A percentile compares a stretch with the other conserved stretches of the same genome.
Evolutionary conservation across 305 asterid species (phyloP).

Genomic region (Petunia hybrid): DNA sequence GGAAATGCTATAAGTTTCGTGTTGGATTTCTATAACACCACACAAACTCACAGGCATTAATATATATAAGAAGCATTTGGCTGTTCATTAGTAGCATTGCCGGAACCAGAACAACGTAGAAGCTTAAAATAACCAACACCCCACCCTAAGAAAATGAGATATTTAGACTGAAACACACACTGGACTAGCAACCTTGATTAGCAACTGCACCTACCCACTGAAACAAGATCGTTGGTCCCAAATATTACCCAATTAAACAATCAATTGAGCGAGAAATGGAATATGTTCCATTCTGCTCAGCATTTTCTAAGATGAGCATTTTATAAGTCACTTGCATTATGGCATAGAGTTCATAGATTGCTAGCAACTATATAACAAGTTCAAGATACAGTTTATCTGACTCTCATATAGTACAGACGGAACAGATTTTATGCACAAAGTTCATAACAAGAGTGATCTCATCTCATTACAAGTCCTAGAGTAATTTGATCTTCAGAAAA

Average conservation of each 20-base stretch:
- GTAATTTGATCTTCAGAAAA: not conserved
- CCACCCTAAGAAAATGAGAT: not conserved
- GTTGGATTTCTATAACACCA: not conserved
- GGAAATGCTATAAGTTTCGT: not conserved
- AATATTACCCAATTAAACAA: not conserved
- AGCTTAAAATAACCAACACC: not conserved
- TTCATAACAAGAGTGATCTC: not conserved
- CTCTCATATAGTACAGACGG: not conserved
- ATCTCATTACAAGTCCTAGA: not conserved
- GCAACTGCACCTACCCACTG: not conserved
- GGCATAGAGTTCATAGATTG: not conserved
- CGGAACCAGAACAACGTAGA: conserved; percentile 3
- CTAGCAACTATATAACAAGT: not conserved
- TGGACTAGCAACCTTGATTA: not conserved
- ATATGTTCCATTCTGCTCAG: not conserved
- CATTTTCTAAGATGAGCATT: not conserved
- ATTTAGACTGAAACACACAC: not conserved
- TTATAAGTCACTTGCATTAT: not conserved
- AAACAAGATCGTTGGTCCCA: not conserved
- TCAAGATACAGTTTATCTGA: not conserved
- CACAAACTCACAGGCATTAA: not conserved
- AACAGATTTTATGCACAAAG: not conserved
- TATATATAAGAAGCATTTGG: not conserved
- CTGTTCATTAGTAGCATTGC: conserved; percentile 15
- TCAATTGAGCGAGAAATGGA: not conserved